Percentiles rank a stretch among this genome's conserved stretches.
Evolutionary conservation across 192 early-diverging fungal genomes (phyloP).

Genomic region (Rhizophlyctis rosea): DNA sequence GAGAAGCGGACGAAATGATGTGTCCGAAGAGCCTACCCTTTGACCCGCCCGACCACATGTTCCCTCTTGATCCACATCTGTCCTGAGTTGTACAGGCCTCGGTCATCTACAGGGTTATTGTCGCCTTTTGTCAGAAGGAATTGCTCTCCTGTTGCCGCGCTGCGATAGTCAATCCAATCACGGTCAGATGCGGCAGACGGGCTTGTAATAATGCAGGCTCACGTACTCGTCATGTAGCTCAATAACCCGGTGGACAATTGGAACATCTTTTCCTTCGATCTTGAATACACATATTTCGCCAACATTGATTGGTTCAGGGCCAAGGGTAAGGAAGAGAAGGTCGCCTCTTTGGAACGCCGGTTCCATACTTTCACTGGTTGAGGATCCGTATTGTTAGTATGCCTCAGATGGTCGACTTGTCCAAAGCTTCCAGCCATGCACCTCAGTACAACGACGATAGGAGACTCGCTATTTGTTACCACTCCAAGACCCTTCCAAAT

Average conservation of each 20-base stretch:
- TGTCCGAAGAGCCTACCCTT: conserved; percentile 43
- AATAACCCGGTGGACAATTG: conserved; percentile 92
- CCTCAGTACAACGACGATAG: conserved; percentile 93
- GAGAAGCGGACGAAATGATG: neutral
- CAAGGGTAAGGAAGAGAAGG: conserved; percentile 78
- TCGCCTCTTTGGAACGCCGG: conserved; percentile 93
- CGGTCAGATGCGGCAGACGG: too few relatives aligned
- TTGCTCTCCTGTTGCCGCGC: conserved; percentile 65
- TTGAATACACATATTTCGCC: conserved; percentile 95
- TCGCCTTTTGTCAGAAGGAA: conserved; percentile 93
- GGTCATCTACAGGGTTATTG: conserved; percentile 86
- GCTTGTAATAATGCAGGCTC: neutral
- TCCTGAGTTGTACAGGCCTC: conserved; percentile 73
- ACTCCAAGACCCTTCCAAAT: conserved; percentile 90
- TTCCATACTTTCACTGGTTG: conserved; percentile 84
- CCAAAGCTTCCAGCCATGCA: conserved; percentile 15
- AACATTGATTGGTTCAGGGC: conserved; percentile 69
- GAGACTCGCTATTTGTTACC: conserved; percentile 82
- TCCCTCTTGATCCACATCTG: conserved; percentile 89
- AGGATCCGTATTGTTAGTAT: neutral
- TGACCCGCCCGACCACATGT: conserved; percentile 83
- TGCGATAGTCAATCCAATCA: conserved; percentile 13
- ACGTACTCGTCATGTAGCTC: conserved; percentile 80
- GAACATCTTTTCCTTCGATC: conserved; percentile 77
- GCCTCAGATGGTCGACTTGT: neutral